Conservation (phyloP, 1,139 yeast species). For the Cylindricascospora bacillispora region DNA sequence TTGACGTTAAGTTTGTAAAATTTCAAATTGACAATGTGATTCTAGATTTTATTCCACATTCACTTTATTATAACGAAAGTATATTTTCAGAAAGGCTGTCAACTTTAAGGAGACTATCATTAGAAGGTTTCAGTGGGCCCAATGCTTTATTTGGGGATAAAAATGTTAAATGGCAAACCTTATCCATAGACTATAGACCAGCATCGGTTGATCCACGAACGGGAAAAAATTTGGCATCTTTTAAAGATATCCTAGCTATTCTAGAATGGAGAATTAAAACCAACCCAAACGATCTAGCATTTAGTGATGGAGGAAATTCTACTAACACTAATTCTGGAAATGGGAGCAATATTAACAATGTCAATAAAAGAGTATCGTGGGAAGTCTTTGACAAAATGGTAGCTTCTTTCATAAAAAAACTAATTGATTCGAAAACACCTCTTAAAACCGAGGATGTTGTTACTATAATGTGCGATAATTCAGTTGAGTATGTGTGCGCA, state of each 20-base stretch:
- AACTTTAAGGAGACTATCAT: constrained; percentile 15
- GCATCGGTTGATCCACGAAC: constrained; percentile 68
- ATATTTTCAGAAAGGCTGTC: constrained; percentile 26
- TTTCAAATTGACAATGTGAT: constrained; percentile 33
- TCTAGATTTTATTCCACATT: constrained; percentile 26
- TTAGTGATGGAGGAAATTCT: constrained; percentile 44
- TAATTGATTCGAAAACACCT: constrained; percentile 36
- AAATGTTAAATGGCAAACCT: constrained; percentile 39
- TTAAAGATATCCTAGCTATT: constrained; percentile 57
- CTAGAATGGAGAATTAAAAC: constrained; percentile 66
- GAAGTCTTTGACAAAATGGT: constrained; percentile 66
- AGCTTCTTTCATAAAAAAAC: constrained; percentile 42
- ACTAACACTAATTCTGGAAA: constrained; percentile 17
- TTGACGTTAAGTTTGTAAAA: constrained; percentile 69
- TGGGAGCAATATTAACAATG: constrained; percentile 22
- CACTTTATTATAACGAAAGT: constrained; percentile 23
- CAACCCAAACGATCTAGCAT: constrained; percentile 74
- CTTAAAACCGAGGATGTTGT: constrained; percentile 60
- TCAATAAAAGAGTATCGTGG: constrained; percentile 63
- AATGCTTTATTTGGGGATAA: constrained; percentile 2
- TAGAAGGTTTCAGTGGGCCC: constrained; percentile 9
- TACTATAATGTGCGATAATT: constrained; percentile 71
- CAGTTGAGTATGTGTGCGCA: constrained; percentile 78
- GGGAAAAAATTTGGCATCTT: constrained; percentile 59
- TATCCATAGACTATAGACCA: constrained; percentile 68